These are phyloP conservation scores for Chlamydomonas reinhardtii DNA, from an alignment of 163 green algal genomes.

Conservation along the genomic window DNA sequence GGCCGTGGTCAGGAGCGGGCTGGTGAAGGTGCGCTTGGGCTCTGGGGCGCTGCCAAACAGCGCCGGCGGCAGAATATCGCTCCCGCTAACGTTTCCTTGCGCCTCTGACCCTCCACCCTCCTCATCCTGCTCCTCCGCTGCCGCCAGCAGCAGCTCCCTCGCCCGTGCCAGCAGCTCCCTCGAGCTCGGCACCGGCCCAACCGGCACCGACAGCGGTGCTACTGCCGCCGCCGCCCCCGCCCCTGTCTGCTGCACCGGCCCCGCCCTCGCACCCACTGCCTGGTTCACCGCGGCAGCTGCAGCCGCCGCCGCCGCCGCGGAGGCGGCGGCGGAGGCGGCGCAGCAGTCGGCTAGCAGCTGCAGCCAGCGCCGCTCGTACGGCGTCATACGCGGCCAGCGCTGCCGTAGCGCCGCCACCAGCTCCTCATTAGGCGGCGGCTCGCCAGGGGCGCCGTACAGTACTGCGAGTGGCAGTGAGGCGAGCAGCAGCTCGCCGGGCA, in stretches of 20 bases:
- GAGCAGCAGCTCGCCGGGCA: conserved; percentile 32
- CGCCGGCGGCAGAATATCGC: conserved; percentile 1
- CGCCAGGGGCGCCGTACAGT: conserved; percentile 26
- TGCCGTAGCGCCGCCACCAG: neutral
- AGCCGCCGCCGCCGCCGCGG: neutral
- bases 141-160: neutral
- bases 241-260: too few relatives aligned
- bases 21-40: too few relatives aligned
- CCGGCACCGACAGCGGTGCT: too few relatives aligned
- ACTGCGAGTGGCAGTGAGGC: conserved; percentile 26
- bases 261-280: neutral
- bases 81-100: neutral
- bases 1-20: neutral
- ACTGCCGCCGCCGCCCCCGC: neutral
- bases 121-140: neutral
- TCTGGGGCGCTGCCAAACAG: neutral
- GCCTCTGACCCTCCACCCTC: too few relatives aligned
- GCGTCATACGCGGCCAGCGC: neutral
- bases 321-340: neutral
- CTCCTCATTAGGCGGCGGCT: conserved; percentile 5
- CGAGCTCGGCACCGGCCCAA: neutral
- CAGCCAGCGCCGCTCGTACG: conserved; percentile 27
- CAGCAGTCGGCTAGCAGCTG: conserved; percentile 8
- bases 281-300: neutral
- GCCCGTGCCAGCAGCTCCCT: neutral